These are phyloP conservation scores for Candida freyschussii DNA, from an alignment of 1,139 yeast species.

Conservation along the genomic window DNA sequence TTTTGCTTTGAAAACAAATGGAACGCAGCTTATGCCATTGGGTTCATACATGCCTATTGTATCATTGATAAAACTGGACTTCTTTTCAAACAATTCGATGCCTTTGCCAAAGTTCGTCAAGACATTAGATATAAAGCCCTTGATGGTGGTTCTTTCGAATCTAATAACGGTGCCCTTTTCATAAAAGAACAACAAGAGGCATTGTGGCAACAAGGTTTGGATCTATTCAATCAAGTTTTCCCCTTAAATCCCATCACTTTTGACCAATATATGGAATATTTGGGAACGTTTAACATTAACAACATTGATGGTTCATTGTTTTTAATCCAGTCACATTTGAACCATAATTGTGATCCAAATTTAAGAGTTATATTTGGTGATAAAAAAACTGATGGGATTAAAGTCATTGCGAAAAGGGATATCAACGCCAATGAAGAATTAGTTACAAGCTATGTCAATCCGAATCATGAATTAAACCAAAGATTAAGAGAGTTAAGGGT, in stretches of 20 bases:
- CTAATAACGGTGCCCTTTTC: conserved; percentile 46
- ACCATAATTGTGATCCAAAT: conserved; percentile 75
- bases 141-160: conserved; percentile 54
- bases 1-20: conserved; percentile 63
- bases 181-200: conserved; percentile 54
- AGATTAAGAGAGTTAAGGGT: conserved; percentile 64
- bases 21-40: conserved; percentile 65
- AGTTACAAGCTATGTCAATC: conserved; percentile 66
- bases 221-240: conserved; percentile 46
- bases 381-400: conserved; percentile 49
- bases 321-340: conserved; percentile 62
- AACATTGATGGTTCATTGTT: conserved; percentile 63
- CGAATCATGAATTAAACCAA: conserved; percentile 54
- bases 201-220: conserved; percentile 57
- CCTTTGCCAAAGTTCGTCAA: conserved; percentile 71
- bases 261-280: conserved; percentile 52
- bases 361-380: conserved; percentile 49
- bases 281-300: conserved; percentile 74
- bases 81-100: conserved; percentile 40
- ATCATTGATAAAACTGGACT: conserved; percentile 43
- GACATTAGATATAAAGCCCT: conserved; percentile 57
- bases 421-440: conserved; percentile 66
- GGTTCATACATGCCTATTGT: conserved; percentile 48
- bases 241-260: conserved; percentile 41
- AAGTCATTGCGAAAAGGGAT: conserved; percentile 53